phyloP scores from a whole-genome alignment of 2,329 filamentous ascomycete species.

The Neopestalotiopsis sp. region DNA sequence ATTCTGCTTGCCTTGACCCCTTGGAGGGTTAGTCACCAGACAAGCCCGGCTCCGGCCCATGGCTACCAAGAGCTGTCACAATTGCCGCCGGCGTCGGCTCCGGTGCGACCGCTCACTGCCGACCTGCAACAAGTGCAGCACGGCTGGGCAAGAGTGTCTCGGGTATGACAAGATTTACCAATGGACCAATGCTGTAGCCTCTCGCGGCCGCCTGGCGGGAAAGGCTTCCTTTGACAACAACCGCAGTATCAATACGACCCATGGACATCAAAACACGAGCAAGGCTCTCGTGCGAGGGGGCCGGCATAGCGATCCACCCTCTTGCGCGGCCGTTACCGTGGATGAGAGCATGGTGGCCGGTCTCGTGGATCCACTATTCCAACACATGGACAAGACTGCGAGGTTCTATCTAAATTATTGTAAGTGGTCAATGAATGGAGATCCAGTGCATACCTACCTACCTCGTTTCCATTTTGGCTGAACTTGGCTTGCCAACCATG shows the following conservation, averaged over 20 bases:
- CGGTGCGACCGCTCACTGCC: constrained; percentile 67
- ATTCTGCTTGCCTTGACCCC: neutral
- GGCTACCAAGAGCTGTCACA: constrained; percentile 59
- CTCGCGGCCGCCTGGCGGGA: constrained; percentile 49
- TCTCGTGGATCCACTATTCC: constrained; percentile 60
- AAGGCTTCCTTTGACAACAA: constrained; percentile 20
- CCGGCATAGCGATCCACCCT: neutral
- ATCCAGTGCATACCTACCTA: neutral
- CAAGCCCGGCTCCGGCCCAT: constrained; percentile 22
- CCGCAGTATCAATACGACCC: neutral
- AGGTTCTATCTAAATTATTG: constrained; percentile 58
- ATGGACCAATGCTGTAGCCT: constrained; percentile 61
- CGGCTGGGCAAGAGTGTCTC: constrained; percentile 61
- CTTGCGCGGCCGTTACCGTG: neutral
- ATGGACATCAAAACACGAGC: neutral
- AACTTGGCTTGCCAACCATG: constrained; percentile 17
- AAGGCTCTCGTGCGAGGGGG: neutral
- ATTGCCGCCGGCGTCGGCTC: constrained; percentile 65
- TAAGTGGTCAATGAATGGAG: constrained; percentile 38
- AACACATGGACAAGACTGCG: constrained; percentile 53
- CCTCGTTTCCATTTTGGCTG: neutral
- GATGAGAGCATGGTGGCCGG: constrained; percentile 25
- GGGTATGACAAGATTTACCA: constrained; percentile 67
- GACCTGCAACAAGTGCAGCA: constrained; percentile 63
- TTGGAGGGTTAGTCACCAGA: neutral